phyloP scores from a whole-genome alignment of 176 grass and related monocot species.

The bread wheat (Triticum aestivum) region IWGSC_CS_RefSeq_v2.1 NC_057808.1:434748945-434749444 shows the following conservation, averaged over 20 bases:
- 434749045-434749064: not conserved
- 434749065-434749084: slow-evolving; percentile 44
- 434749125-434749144: slow-evolving; percentile 69
- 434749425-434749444: slow-evolving; percentile 34
- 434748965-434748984: not conserved
- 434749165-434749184: slow-evolving; percentile 36
- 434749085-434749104: slow-evolving; percentile 62
- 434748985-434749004: not conserved
- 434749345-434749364: slow-evolving; percentile 17
- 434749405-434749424: slow-evolving; percentile 55
- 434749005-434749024: slow-evolving; percentile 13
- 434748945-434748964: not conserved
- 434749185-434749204: slow-evolving; percentile 35
- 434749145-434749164: slow-evolving; percentile 56
- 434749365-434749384: slow-evolving; percentile 3
- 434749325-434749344: slow-evolving; percentile 7
- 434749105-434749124: slow-evolving; percentile 68
- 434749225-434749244: slow-evolving; percentile 35
- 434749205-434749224: slow-evolving; percentile 48
- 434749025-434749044: not conserved
- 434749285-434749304: slow-evolving; percentile 30
- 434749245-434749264: slow-evolving; percentile 29
- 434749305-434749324: slow-evolving; percentile 21
- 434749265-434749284: slow-evolving; percentile 16
- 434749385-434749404: slow-evolving; percentile 93